A percentile compares a stretch with the other conserved stretches of the same genome.
phyloP scores from a whole-genome alignment of 108 stramenopile species.

The Cylindrotheca fusiformis region DNA sequence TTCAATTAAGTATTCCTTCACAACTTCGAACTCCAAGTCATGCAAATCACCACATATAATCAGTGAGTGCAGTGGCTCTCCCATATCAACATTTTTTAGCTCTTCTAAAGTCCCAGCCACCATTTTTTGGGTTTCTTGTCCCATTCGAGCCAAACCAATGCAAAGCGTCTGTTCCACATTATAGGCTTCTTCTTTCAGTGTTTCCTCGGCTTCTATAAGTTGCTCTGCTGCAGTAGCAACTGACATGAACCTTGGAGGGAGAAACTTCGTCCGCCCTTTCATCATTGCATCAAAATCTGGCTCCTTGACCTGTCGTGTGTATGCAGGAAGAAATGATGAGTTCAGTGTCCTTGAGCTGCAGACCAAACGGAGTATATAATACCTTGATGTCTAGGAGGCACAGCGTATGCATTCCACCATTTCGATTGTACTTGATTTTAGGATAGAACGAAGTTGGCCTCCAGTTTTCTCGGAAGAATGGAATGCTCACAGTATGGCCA shows the following conservation, averaged over 20 bases:
- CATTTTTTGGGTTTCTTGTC: constrained; percentile 90
- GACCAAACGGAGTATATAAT: no score
- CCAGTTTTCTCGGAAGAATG: constrained; percentile 96
- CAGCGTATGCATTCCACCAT: constrained; percentile 98
- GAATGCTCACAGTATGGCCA: constrained; percentile 97
- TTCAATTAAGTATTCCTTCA: constrained; percentile 67
- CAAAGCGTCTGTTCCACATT: constrained; percentile 67
- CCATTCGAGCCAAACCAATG: constrained; percentile 93
- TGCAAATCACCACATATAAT: constrained; percentile 95
- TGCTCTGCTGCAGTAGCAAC: constrained; percentile 90
- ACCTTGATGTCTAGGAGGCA: constrained; percentile 97
- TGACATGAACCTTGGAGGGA: constrained; percentile 99
- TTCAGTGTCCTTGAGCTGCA: no score
- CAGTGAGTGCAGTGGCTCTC: constrained; percentile 92
- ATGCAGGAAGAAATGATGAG: not conserved
- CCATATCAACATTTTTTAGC: constrained; percentile 86
- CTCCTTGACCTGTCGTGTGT: constrained; percentile 63
- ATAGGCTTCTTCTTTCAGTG: constrained; percentile 57
- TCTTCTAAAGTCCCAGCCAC: constrained; percentile 92
- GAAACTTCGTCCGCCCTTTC: constrained; percentile 77
- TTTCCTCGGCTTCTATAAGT: constrained; percentile 88
- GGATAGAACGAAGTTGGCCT: constrained; percentile 93
- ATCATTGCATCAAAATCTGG: constrained; percentile 98
- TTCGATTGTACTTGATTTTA: constrained; percentile 92
- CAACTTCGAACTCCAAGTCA: constrained; percentile 87